Conservation (phyloP, 2,329 filamentous ascomycete genomes). For the Diplodia mutila region DNA sequence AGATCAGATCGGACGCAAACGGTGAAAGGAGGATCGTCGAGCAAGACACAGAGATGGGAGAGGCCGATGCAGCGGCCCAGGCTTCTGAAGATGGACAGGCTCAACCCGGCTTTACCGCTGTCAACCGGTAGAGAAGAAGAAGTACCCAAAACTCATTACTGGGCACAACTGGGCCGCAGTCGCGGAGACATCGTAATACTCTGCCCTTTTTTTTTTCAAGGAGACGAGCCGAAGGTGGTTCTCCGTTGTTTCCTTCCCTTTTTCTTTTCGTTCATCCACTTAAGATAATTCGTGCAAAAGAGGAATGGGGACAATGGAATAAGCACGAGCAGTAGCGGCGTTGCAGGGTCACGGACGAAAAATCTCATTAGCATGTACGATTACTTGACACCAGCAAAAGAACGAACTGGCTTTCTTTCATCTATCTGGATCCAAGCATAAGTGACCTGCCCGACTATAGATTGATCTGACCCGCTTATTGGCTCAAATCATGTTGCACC, state of each 20-base stretch:
- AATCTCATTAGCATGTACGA: not conserved
- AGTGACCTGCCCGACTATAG: not conserved
- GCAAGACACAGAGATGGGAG: constrained; percentile 45
- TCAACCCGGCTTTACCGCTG: constrained; percentile 39
- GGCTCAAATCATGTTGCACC: too few relatives aligned
- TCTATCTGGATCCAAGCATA: not conserved
- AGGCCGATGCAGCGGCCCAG: constrained; percentile 30
- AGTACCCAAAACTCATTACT: not conserved
- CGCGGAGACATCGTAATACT: not conserved
- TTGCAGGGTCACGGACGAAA: not conserved
- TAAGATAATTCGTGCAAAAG: not conserved
- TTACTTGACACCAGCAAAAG: not conserved
- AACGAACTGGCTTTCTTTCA: not conserved
- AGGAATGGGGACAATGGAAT: not conserved
- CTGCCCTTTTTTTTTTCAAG: too few relatives aligned
- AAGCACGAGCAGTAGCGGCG: not conserved
- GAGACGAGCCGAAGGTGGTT: not conserved
- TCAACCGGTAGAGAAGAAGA: constrained; percentile 37
- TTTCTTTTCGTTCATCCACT: not conserved
- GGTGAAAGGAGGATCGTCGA: constrained; percentile 34
- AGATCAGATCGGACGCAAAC: constrained; percentile 37
- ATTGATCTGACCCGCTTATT: too few relatives aligned
- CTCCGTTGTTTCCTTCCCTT: not conserved
- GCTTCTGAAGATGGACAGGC: not conserved
- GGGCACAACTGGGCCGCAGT: not conserved